Conservation (phyloP, 129 eudicot genomes). For the Centrapalus pauciflorus region DNA sequence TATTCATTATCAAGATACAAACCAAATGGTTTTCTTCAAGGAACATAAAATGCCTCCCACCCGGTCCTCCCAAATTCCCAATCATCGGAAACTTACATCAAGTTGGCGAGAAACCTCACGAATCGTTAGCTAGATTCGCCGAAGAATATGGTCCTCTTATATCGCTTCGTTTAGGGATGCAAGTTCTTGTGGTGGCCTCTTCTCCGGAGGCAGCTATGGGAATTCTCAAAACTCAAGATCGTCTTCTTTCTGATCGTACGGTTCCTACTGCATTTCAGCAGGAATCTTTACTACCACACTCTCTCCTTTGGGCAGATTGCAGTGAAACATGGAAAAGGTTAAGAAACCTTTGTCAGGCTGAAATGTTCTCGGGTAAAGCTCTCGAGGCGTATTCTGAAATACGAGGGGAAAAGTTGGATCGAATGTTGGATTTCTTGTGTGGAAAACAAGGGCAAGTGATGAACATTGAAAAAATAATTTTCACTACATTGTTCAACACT, state of each 20-base stretch:
- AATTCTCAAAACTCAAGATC: conserved; percentile 16
- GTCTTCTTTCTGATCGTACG: background rate
- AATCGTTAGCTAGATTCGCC: conserved; percentile 3
- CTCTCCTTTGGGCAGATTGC: background rate
- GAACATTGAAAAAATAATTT: background rate
- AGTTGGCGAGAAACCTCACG: background rate
- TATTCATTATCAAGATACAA: too few species aligned
- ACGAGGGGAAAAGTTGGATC: background rate
- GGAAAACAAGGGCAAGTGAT: conserved; percentile 6
- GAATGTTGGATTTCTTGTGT: conserved; percentile 1
- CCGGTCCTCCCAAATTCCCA: conserved; percentile 17
- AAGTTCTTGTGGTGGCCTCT: conserved; percentile 4
- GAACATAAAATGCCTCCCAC: conserved; percentile 2
- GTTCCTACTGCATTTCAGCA: background rate
- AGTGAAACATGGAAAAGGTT: background rate
- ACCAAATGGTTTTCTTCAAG: background rate
- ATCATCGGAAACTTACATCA: conserved; percentile 12
- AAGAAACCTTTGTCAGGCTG: background rate
- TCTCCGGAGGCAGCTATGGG: conserved; percentile 12
- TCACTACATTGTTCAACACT: conserved; percentile 4
- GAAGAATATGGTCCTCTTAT: conserved; percentile 8
- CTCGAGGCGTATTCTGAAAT: background rate
- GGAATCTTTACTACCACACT: background rate
- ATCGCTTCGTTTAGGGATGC: background rate
- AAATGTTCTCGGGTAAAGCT: conserved; percentile 15